phyloP scores from a whole-genome alignment of 1,284 basidiomycete genomes.

The Leccinum huronense region DNA sequence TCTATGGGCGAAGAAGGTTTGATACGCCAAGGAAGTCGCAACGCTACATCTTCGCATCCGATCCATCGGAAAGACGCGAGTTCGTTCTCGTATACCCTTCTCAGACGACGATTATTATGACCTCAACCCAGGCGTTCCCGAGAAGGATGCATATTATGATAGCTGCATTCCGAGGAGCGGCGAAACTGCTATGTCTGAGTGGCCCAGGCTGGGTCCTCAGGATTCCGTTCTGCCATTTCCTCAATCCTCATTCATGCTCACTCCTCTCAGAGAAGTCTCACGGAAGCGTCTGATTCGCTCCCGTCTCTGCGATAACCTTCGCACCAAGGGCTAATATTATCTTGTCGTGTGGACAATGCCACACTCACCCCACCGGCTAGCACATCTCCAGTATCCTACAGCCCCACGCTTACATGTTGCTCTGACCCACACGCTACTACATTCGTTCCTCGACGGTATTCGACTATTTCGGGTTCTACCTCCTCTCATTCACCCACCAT shows the following conservation, averaged over 20 bases:
- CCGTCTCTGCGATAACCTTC: constrained; percentile 30
- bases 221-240: constrained; percentile 30
- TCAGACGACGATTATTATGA: constrained; percentile 24
- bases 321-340: constrained; percentile 17
- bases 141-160: constrained; percentile 25
- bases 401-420: constrained; percentile 17
- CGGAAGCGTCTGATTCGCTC: constrained; percentile 28
- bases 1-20: constrained; percentile 18
- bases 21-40: constrained; percentile 23
- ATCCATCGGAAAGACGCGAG: constrained; percentile 18
- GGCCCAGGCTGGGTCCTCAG: constrained; percentile 28
- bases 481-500: constrained; percentile 34
- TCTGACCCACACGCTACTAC: constrained; percentile 16
- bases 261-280: constrained; percentile 30
- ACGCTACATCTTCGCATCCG: constrained; percentile 40
- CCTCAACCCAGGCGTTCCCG: constrained; percentile 17
- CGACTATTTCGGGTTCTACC: constrained; percentile 27
- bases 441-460: constrained; percentile 40
- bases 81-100: constrained; percentile 23
- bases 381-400: constrained; percentile 13
- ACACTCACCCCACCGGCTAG: constrained; percentile 10
- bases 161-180: constrained; percentile 42
- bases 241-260: constrained; percentile 30
- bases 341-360: constrained; percentile 33
- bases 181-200: constrained; percentile 27